Conservation (phyloP, 805 yeast species). For the Candida nonsorbophila region DNA sequence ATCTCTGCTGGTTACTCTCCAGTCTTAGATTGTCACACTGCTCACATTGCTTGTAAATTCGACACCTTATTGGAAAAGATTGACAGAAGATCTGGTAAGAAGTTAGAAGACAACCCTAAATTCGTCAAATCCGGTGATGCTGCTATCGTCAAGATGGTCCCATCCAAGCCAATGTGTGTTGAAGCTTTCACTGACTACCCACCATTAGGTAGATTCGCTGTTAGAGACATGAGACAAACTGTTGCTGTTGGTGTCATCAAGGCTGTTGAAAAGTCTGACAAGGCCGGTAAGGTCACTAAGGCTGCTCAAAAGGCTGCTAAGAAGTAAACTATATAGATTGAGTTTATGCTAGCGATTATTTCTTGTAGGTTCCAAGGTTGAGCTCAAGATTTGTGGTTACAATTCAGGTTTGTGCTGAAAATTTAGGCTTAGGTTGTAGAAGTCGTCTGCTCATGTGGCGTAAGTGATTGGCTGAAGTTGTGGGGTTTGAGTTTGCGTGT, state of each 20-base stretch:
- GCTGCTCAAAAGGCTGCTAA: conserved; percentile 45
- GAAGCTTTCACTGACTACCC: conserved; percentile 42
- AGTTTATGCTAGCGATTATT: no score
- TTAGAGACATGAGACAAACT: conserved; percentile 99
- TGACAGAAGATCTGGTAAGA: conserved; percentile 64
- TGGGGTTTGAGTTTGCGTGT: no score
- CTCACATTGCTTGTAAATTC: conserved; percentile 89
- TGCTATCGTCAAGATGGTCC: conserved; percentile 37
- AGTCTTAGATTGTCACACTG: conserved; percentile 89
- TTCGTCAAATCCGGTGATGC: conserved; percentile 23
- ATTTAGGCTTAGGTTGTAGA: no score
- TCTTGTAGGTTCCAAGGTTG: no score
- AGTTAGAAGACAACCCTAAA: conserved; percentile 27
- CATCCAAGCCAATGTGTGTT: conserved; percentile 41
- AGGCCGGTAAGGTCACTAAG: conserved; percentile 47
- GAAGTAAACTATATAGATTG: conserved; percentile 27
- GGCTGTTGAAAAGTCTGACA: conserved; percentile 45
- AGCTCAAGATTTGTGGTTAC: no score
- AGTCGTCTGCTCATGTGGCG: no score
- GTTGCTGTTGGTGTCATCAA: conserved; percentile 99
- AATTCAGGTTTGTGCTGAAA: no score
- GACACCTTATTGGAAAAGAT: conserved; percentile 75
- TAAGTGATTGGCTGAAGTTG: no score
- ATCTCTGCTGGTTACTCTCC: conserved; percentile 88
- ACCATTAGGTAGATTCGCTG: conserved; percentile 50